phyloP scores from a whole-genome alignment of 495 filamentous ascomycete species.

The Neurospora hispaniola region DNA sequence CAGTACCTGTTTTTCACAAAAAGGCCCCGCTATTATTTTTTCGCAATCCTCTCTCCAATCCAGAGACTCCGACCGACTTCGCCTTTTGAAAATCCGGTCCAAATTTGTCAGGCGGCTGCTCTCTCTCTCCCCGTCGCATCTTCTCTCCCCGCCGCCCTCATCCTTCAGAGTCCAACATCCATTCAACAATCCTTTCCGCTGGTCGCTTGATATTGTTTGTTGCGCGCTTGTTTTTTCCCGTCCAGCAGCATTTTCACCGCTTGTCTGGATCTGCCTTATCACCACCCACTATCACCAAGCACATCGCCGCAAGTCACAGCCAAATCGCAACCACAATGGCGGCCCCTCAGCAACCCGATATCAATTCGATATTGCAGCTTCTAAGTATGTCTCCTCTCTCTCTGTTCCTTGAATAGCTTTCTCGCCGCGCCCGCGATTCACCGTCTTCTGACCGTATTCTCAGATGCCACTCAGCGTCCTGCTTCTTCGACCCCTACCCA shows the following conservation, averaged over 20 bases:
- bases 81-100: background rate
- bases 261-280: background rate
- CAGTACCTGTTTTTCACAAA: background rate
- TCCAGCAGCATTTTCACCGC: background rate
- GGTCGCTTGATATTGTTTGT: background rate
- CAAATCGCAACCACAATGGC: conserved; percentile 15
- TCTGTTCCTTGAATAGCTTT: background rate
- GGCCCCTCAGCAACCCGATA: conserved; percentile 15
- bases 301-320: background rate
- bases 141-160: background rate
- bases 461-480: conserved; percentile 22
- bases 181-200: background rate
- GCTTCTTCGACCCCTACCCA: conserved; percentile 32
- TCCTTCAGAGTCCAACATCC: background rate
- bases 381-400: conserved; percentile 2
- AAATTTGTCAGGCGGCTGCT: background rate
- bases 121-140: background rate
- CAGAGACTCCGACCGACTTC: background rate
- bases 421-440: background rate
- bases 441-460: background rate
- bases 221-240: background rate
- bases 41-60: background rate
- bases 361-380: conserved; percentile 21
- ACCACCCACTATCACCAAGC: background rate
- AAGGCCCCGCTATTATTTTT: background rate